Evolutionary conservation across 2,329 filamentous ascomycete species (phyloP), one percentile per base, ranked within the genome.

Genomic region (Dactylonectria estremocensis): DNA sequence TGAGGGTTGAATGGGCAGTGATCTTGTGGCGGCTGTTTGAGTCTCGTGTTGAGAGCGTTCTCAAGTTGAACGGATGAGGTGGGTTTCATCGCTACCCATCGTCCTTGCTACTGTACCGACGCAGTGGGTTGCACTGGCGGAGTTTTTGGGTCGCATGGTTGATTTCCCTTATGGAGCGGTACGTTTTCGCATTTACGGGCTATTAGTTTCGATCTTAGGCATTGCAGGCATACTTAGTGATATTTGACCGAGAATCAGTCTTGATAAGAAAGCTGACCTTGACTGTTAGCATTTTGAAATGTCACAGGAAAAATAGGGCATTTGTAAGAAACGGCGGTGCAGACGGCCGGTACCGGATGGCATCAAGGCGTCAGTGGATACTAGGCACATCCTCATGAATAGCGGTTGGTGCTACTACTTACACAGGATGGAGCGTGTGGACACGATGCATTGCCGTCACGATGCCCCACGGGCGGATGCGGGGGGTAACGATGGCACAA

Each of bases 61-160:
- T 28, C 24, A 7, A 28, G 24, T 28, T 28, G 24, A 28, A 55
- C 31, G 57, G 50, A 52, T 24, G 43, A 48, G 43, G 57, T 58
- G 22, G 22, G 43, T 68, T 68, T 58, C 43, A 40, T 20, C 40
- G 49, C 46, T 55, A 63, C 67, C 64, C 53, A 33, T 31, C 37
- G 45, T 31, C 37, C 52, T 66, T 37, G 50, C 20, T 16, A 40
- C 16, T n/a, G 33, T 5, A 43, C 24, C 33, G 57, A 55, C 35
- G 43, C 45, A 56, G 57, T 46, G 7, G 57, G 57, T 35, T 64
- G 61, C 54, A 64, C 61, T 53, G 20, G 46, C 35, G 63, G 63
- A 61, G 56, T 66, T 61, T 28, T 22, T 45, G 35, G 57, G 33
- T 56, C 22, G 31, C 35, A 56, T 50, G 43, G 18, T 40, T 37